Conservation (phyloP, 2,329 filamentous ascomycete species). For the Colletotrichum agaves region DNA sequence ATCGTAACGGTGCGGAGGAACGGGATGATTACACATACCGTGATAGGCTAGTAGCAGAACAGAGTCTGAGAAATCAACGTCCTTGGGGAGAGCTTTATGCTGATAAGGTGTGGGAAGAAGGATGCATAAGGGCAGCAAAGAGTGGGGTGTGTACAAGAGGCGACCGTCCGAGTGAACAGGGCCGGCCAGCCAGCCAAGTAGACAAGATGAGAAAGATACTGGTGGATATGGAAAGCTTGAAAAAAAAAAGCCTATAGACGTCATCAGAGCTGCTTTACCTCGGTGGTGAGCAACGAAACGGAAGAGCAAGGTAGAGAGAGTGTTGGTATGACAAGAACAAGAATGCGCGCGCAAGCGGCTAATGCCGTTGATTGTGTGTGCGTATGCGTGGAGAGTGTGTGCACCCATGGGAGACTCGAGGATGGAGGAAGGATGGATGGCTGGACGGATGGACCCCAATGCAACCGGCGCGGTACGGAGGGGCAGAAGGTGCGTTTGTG, state of each 20-base stretch:
- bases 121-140: conserved; percentile 25
- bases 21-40: conserved; percentile 28
- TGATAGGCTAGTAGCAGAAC: conserved; percentile 8
- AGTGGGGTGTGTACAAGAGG: conserved; percentile 35
- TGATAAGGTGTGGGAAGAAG: conserved; percentile 32
- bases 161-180: conserved; percentile 17
- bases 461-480: conserved; percentile 26
- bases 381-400: conserved; percentile 10
- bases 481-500: conserved; percentile 18
- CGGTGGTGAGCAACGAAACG: conserved; percentile 5
- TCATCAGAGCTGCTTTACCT: conserved; percentile 32
- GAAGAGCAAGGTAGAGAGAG: conserved; percentile 4
- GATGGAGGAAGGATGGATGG: conserved; percentile 27
- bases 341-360: conserved; percentile 22
- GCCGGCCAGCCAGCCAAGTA: conserved; percentile 13
- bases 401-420: conserved; percentile 26
- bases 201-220: conserved; percentile 5
- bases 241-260: conserved; percentile 23
- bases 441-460: conserved; percentile 17
- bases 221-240: conserved; percentile 18
- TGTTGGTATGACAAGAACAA: conserved; percentile 8
- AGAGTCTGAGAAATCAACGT: conserved; percentile 11
- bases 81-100: conserved; percentile 22
- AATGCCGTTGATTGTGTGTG: conserved; percentile 26
- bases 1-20: not conserved